phyloP scores from a whole-genome alignment of 345 rosid species.

The Passiflora organensis region DNA sequence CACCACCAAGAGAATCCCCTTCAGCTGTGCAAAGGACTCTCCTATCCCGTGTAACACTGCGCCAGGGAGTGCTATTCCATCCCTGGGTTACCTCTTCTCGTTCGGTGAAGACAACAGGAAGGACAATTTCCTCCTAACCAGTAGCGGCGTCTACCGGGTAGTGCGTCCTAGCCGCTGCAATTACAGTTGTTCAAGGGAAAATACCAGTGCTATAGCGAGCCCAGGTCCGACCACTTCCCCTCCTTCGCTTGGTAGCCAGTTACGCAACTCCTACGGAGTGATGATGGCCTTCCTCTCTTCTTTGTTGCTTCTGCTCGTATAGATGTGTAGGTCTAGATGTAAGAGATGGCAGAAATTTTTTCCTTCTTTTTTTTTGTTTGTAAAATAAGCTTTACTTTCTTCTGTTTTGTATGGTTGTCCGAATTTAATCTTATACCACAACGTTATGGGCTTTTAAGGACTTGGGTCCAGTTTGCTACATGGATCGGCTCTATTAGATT shows the following conservation, averaged over 20 bases:
- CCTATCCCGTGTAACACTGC: constrained; percentile 56
- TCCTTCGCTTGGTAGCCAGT: constrained; percentile 32
- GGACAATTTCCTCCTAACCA: constrained; percentile 60
- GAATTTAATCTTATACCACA: too few relatives aligned
- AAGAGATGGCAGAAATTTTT: too few relatives aligned
- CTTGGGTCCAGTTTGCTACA: too few relatives aligned
- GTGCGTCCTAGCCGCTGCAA: constrained; percentile 80
- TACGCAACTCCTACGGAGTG: constrained; percentile 12
- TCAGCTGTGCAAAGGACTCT: constrained; percentile 61
- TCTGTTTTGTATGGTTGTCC: too few relatives aligned
- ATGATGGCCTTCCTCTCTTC: constrained; percentile 31
- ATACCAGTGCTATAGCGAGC: constrained; percentile 26
- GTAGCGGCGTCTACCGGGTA: constrained; percentile 70
- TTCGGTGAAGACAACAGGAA: constrained; percentile 81
- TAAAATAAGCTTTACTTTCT: too few relatives aligned
- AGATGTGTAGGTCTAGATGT: too few relatives aligned
- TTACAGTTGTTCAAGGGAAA: constrained; percentile 71
- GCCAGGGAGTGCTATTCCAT: constrained; percentile 47
- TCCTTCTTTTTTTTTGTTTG: too few relatives aligned
- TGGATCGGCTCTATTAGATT: too few relatives aligned
- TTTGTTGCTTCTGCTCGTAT: constrained; percentile 39
- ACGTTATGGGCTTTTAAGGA: too few relatives aligned
- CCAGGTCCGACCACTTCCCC: constrained; percentile 42
- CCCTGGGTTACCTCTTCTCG: constrained; percentile 70
- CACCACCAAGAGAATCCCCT: constrained; percentile 43